Conservation (phyloP, 495 filamentous ascomycete genomes). For the Penicillium angulare region DNA sequence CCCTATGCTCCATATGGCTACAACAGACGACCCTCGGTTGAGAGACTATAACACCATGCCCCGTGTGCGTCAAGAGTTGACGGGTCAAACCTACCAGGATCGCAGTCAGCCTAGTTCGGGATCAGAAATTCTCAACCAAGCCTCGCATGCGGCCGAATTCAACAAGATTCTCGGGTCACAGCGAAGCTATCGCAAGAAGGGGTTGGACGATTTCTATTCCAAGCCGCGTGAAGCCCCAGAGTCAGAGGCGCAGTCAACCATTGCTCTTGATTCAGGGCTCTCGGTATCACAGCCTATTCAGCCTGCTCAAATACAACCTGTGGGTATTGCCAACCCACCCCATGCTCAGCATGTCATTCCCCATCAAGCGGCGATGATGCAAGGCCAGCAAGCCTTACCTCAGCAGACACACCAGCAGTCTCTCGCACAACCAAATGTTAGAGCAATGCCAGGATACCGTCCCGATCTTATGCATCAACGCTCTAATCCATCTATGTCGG, state of each 20-base stretch:
- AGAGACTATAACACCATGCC: conserved; percentile 81
- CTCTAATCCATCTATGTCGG: conserved; percentile 39
- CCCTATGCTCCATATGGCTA: conserved; percentile 79
- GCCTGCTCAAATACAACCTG: conserved; percentile 38
- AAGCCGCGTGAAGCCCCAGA: conserved; percentile 72
- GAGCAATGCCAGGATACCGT: conserved; percentile 41
- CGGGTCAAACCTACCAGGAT: conserved; percentile 87
- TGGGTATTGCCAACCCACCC: conserved; percentile 36
- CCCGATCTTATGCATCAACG: conserved; percentile 49
- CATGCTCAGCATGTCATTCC: conserved; percentile 40
- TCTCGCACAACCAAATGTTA: conserved; percentile 44
- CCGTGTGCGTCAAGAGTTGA: conserved; percentile 84
- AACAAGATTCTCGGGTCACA: conserved; percentile 78
- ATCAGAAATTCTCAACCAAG: conserved; percentile 83
- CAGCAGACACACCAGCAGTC: conserved; percentile 40
- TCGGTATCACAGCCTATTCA: conserved; percentile 47
- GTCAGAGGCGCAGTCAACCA: conserved; percentile 48
- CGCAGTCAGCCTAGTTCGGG: conserved; percentile 74
- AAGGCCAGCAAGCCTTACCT: conserved; percentile 32
- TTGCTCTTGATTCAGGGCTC: conserved; percentile 48
- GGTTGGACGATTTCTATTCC: conserved; percentile 73
- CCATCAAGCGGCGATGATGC: conserved; percentile 43
- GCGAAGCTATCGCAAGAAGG: conserved; percentile 70
- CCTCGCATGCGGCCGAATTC: conserved; percentile 83
- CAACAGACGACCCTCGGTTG: conserved; percentile 72